Percentiles rank a stretch among this genome's conserved stretches.
Conservation (phyloP, 441 rosid species). For the Populus tomentosa region DNA sequence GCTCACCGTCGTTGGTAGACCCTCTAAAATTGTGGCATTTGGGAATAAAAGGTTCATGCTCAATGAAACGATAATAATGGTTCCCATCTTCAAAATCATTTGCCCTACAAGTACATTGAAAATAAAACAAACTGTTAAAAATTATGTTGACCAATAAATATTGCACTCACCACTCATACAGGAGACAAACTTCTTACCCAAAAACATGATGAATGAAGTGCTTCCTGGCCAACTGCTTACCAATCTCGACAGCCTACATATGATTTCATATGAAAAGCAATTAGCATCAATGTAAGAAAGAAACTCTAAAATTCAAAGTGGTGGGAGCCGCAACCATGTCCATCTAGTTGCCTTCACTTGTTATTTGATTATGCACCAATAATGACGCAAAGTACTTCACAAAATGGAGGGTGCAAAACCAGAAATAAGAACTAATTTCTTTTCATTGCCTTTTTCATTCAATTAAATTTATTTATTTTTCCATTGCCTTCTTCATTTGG, state of each 20-base stretch:
- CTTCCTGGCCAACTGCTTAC: conserved; percentile 58
- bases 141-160: neutral
- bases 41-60: conserved; percentile 68
- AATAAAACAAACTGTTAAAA: neutral
- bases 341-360: neutral
- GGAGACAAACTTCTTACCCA: conserved; percentile 43
- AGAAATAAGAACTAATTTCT: neutral
- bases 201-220: conserved; percentile 87
- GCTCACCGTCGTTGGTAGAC: conserved; percentile 55
- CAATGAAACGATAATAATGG: conserved; percentile 71
- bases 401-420: neutral
- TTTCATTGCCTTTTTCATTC: neutral
- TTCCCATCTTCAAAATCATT: conserved; percentile 82
- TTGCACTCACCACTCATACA: neutral
- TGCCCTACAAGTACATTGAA: conserved; percentile 35
- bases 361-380: neutral
- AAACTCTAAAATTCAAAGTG: neutral
- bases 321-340: neutral
- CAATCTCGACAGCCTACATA: conserved; percentile 64
- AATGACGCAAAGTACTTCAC: neutral
- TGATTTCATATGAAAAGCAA: neutral
- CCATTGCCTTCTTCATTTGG: neutral
- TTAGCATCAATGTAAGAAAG: neutral
- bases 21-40: conserved; percentile 69
- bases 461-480: neutral